Evolutionary conservation across 148 eudicot species (phyloP).

Genomic region (Rhododendron williamsianum): DNA sequence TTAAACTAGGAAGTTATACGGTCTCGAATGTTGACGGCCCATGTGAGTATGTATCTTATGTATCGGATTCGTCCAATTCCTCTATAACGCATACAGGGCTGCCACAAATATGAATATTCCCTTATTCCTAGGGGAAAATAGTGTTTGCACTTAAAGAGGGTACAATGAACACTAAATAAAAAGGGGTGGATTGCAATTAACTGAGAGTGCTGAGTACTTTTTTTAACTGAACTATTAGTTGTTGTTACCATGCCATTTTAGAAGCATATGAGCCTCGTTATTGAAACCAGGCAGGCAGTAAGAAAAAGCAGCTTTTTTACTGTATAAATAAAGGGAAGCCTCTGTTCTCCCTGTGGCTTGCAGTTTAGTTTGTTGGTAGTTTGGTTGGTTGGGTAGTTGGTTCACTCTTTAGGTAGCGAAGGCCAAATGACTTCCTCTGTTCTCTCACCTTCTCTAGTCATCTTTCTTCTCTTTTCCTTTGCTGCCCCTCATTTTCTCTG

Average conservation of each 20-base stretch:
- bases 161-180: background rate
- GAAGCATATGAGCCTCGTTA: background rate
- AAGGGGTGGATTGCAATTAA: background rate
- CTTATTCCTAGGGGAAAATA: background rate
- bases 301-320: background rate
- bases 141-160: background rate
- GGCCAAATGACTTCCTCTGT: constrained; percentile 38
- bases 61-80: background rate
- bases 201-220: background rate
- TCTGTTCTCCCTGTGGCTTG: constrained; percentile 10
- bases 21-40: background rate
- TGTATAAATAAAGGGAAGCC: constrained; percentile 20
- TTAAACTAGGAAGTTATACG: background rate
- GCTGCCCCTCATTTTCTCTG: constrained; percentile 14
- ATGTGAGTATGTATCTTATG: background rate
- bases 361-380: constrained; percentile 2
- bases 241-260: background rate
- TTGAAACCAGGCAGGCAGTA: background rate
- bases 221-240: background rate
- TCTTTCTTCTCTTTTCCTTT: constrained; percentile 26
- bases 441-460: constrained; percentile 15
- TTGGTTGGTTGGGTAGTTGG: constrained; percentile 12
- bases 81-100: background rate
- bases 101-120: background rate
- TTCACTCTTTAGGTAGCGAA: background rate